Percentiles rank a stretch among this genome's conserved stretches.
Evolutionary conservation across 345 rosid species (phyloP).

Genomic region (Diplotaxis tenuifolia): DNA sequence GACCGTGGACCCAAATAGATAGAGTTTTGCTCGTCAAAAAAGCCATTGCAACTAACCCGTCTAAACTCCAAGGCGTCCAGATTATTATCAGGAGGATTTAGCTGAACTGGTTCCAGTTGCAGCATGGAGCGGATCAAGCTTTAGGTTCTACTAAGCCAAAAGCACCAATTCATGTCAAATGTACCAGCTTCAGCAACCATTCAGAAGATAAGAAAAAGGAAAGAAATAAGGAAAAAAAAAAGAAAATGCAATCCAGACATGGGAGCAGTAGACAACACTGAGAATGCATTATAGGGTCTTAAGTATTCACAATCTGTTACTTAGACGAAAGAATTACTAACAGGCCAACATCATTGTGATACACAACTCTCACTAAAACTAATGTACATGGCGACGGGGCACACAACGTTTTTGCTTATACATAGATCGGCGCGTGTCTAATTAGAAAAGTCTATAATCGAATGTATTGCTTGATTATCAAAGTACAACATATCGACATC

Average conservation of each 20-base stretch:
- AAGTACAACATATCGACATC: no score
- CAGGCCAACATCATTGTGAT: background rate
- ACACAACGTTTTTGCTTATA: background rate
- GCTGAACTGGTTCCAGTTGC: conserved; percentile 67
- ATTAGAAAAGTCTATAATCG: no score
- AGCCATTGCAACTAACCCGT: conserved; percentile 66
- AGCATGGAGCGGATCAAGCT: conserved; percentile 21
- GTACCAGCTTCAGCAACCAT: conserved; percentile 14
- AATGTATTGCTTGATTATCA: no score
- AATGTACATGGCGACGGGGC: background rate
- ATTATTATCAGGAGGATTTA: conserved; percentile 46
- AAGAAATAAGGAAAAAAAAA: background rate
- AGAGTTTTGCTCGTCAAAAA: conserved; percentile 64
- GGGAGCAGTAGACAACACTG: background rate
- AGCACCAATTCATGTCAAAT: background rate
- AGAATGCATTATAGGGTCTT: background rate
- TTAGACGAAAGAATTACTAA: background rate
- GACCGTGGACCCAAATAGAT: conserved; percentile 89
- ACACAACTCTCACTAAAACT: background rate
- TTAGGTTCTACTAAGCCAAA: background rate
- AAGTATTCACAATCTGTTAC: background rate
- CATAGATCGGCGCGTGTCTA: background rate
- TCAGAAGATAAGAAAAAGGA: background rate
- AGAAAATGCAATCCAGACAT: background rate
- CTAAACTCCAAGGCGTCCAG: conserved; percentile 68